Conservation (phyloP, 331 rosid species). For the Dryas integrifolia region DNA sequence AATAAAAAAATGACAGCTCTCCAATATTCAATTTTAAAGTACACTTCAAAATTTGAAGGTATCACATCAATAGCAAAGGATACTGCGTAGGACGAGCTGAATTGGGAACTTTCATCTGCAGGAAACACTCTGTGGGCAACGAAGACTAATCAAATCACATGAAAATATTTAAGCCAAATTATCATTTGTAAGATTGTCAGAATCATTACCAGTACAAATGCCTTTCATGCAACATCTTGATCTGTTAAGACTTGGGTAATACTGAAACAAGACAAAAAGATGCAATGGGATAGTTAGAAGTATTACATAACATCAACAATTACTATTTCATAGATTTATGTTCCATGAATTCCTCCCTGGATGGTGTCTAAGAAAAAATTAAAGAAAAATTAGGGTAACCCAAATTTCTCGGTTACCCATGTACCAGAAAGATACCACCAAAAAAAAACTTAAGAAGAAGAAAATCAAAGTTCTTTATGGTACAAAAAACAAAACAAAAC, state of each 20-base stretch:
- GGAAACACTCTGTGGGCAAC: constrained; percentile 73
- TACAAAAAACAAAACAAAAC: not conserved
- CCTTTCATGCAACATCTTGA: constrained; percentile 98
- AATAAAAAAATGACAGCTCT: not conserved
- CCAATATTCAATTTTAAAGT: not conserved
- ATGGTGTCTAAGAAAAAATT: not conserved
- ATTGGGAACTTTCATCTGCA: constrained; percentile 99
- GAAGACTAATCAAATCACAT: constrained; percentile 38
- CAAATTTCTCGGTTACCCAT: not conserved
- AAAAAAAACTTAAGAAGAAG: not conserved
- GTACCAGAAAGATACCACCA: constrained; percentile 9
- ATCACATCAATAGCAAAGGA: constrained; percentile 47
- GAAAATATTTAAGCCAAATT: constrained; percentile 5
- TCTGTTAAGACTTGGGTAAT: constrained; percentile 96
- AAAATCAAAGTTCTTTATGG: not conserved
- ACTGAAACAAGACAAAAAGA: constrained; percentile 41
- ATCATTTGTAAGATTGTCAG: constrained; percentile 22
- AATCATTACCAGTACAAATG: constrained; percentile 81
- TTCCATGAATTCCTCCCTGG: not conserved
- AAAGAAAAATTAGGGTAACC: not conserved
- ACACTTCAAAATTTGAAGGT: constrained; percentile 19
- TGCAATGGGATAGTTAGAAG: constrained; percentile 30
- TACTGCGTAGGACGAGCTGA: constrained; percentile 98
- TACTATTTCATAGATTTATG: constrained; percentile 17
- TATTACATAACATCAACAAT: not conserved